Conservation (phyloP, 768 basidiomycete genomes). For the Termitomyces sp. region DNA sequence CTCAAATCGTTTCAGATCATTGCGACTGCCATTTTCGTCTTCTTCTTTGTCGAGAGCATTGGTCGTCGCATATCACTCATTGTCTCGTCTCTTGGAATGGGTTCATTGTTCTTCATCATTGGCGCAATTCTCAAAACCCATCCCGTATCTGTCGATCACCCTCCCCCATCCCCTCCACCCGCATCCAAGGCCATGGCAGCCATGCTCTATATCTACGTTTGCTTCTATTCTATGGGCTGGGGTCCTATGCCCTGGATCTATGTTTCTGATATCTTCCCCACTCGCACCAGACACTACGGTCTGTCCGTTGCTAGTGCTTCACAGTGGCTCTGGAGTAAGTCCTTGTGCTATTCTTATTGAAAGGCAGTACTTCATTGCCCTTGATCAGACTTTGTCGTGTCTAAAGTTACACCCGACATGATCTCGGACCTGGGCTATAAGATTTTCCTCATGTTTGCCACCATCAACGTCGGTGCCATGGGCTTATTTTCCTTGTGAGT, state of each 20-base stretch:
- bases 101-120: conserved; percentile 73
- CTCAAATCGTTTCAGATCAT: conserved; percentile 27
- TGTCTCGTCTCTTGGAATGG: conserved; percentile 77
- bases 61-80: conserved; percentile 71
- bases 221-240: conserved; percentile 87
- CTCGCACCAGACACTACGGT: conserved; percentile 77
- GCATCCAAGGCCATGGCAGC: conserved; percentile 81
- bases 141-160: conserved; percentile 29
- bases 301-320: conserved; percentile 68
- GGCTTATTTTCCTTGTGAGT: conserved; percentile 58
- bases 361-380: background rate
- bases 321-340: conserved; percentile 80
- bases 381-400: conserved; percentile 62
- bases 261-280: conserved; percentile 84
- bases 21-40: conserved; percentile 61
- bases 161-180: conserved; percentile 34
- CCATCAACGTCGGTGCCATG: conserved; percentile 72
- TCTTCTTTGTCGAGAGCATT: conserved; percentile 60
- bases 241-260: conserved; percentile 59
- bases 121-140: conserved; percentile 81
- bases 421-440: conserved; percentile 62
- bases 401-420: conserved; percentile 66
- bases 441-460: conserved; percentile 72
- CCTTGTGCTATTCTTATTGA: background rate
- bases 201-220: conserved; percentile 82